These are phyloP conservation scores for Auxenochlorella pyrenoidosa DNA, from an alignment of 139 green algal species.

Conservation along the genomic window DNA sequence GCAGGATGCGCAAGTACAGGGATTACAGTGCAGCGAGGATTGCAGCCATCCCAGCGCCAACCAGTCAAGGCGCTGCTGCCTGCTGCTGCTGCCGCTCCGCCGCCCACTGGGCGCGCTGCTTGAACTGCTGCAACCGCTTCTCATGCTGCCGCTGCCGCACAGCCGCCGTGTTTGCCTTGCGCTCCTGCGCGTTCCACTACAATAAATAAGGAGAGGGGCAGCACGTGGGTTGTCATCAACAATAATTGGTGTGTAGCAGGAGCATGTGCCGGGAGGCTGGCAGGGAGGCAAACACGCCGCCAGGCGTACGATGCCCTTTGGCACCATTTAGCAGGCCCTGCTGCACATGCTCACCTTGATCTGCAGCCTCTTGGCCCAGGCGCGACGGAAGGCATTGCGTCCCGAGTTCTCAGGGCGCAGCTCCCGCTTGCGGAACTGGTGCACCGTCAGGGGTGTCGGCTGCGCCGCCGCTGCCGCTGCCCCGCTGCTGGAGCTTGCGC, in stretches of 20 bases:
- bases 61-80: neutral
- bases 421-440: neutral
- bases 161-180: neutral
- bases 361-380: conserved; percentile 28
- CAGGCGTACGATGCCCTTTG: no score
- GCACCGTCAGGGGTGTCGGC: neutral
- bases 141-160: neutral
- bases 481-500: neutral
- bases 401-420: conserved; percentile 25
- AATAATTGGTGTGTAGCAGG: neutral
- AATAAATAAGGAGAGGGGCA: neutral
- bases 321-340: no score
- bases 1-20: no score
- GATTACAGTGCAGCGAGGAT: neutral
- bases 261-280: no score
- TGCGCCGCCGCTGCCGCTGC: neutral
- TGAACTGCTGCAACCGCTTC: conserved; percentile 7
- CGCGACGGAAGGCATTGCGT: conserved; percentile 15
- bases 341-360: conserved; percentile 19
- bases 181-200: conserved; percentile 22
- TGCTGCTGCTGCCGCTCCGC: conserved; percentile 12
- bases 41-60: no score
- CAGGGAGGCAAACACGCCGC: no score
- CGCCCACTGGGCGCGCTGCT: conserved; percentile 1
- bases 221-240: neutral